Evolutionary conservation across 139 green algal species (phyloP).

Genomic region (Astrephomene gubernaculifera): DNA sequence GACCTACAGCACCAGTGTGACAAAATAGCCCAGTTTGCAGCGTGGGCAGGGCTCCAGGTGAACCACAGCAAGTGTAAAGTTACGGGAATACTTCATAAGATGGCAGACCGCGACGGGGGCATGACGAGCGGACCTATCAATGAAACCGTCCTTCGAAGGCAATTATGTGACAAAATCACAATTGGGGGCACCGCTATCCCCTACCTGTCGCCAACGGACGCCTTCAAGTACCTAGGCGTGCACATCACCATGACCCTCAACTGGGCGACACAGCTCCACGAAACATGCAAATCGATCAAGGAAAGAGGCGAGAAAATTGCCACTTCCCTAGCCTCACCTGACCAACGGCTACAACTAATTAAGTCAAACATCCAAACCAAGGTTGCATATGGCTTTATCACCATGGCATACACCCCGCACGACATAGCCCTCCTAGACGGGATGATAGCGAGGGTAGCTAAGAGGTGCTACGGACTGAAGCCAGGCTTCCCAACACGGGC

Average conservation of each 20-base stretch:
- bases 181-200: background rate
- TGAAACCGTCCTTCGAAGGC: too few relatives aligned
- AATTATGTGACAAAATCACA: background rate
- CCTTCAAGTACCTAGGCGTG: conserved; percentile 2
- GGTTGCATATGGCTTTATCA: background rate
- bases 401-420: background rate
- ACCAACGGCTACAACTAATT: background rate
- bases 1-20: background rate
- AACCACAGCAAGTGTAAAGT: background rate
- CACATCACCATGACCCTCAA: background rate
- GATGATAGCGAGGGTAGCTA: background rate
- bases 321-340: background rate
- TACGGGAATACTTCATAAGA: background rate
- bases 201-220: background rate
- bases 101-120: background rate
- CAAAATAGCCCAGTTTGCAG: background rate
- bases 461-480: background rate
- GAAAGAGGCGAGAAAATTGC: background rate
- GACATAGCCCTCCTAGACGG: background rate
- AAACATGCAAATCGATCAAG: background rate
- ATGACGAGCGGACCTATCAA: background rate
- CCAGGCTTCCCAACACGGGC: background rate
- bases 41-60: background rate
- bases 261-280: background rate
- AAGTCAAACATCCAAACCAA: background rate